Evolutionary conservation across 2,329 filamentous ascomycete species (phyloP), one percentile per base, ranked within the genome.

Genomic region (Sporothrix pallida): DNA sequence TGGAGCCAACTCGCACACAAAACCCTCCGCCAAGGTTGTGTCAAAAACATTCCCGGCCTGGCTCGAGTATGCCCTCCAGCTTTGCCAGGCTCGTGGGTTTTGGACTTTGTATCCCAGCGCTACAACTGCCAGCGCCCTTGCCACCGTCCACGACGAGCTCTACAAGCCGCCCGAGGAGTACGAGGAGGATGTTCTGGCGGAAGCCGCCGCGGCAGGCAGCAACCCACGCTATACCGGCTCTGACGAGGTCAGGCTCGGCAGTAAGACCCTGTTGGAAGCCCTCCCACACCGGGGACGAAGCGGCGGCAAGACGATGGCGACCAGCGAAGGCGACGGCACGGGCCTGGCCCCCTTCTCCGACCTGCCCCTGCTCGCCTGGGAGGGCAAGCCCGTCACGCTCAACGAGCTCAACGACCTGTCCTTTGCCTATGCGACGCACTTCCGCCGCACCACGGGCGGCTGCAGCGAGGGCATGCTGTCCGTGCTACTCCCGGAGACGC

Each of bases 111-210:
- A 97, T 79, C 95, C 95, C 0, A 88, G 90, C 52, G 85, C 88
- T 23, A 81, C 83, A 75, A 87, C 81, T 69, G 86, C 79, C 54
- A 84, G 78, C 26, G 84, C 88, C 4, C 83, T 97, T 13, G 89
- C 90, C n/a, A 92, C 90, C 0, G 84, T 95, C 0, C 95, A 98
- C 80, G 89, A 87, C 74, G 95, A 98, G 76, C 83, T 97, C 5
- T 90, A 89, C 74, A 87, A 89, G 54, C 79, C 86, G 1, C 94
- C 94, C 0, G 94, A 97, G 80, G 95, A 91, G 78, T 90, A 88
- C 65, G 71, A 79, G 15, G 76, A 78, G 13, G 75, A 78, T 10
- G 78, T 80, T n/a, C 37, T 52, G 74, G 77, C 71, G 77, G 71
- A 60, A 4, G 58, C 46, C 2, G 37, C 63, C 5, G 20, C 13